phyloP scores from a whole-genome alignment of 257 asterid species.

The Forsythia viridissima region DNA sequence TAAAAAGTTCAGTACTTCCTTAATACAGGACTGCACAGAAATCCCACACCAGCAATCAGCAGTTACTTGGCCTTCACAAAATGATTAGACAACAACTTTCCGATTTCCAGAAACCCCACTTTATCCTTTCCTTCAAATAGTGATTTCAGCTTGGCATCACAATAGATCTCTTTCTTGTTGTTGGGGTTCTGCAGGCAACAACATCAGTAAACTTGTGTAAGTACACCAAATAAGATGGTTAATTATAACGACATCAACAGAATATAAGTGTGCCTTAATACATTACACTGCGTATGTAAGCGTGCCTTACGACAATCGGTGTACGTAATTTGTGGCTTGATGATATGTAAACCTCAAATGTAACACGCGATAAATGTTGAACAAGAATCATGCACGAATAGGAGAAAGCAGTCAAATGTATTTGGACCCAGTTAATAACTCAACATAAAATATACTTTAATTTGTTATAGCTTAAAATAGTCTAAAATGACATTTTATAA shows the following conservation, averaged over 20 bases:
- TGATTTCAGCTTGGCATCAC: conserved; percentile 61
- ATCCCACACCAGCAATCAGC: conserved; percentile 13
- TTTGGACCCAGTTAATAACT: neutral
- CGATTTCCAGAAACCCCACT: conserved; percentile 59
- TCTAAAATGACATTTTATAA: neutral
- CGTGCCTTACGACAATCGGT: neutral
- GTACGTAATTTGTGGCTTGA: neutral
- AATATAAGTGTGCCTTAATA: neutral
- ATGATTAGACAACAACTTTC: conserved; percentile 55
- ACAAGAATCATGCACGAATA: neutral
- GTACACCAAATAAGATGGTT: conserved; percentile 6
- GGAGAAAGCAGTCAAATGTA: neutral
- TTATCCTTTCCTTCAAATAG: conserved; percentile 59
- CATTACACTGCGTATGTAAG: neutral
- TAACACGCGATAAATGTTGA: neutral
- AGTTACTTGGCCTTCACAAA: conserved; percentile 43
- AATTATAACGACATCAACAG: neutral
- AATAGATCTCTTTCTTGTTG: conserved; percentile 56
- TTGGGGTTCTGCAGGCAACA: conserved; percentile 48
- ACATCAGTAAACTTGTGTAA: neutral
- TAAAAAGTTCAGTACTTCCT: neutral
- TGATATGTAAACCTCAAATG: neutral
- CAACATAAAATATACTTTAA: neutral
- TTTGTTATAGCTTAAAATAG: neutral
- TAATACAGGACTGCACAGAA: conserved; percentile 1